Base-by-base conservation (phyloP, 495 filamentous ascomycete species). In the Haplographium delicatum region DNA sequence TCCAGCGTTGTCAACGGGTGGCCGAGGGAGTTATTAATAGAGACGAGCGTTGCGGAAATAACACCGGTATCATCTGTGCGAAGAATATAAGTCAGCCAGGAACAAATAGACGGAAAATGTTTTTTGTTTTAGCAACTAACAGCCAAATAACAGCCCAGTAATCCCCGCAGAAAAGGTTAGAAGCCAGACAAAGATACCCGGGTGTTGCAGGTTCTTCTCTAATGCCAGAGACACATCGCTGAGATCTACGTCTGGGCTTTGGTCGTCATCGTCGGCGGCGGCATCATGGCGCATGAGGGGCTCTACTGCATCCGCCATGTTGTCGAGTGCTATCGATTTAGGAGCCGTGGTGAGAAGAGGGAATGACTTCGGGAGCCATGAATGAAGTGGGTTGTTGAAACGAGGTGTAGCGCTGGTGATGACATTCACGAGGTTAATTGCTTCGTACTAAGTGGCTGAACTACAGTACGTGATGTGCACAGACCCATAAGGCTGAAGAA, bases 141-240 rank as follows among this genome's bases (percentile, higher is more conserved):
- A 96, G 51, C 90, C 90, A 68, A 96, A 96, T 1, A 96, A 65
- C 11, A 96, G 72, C 4, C 90, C 90, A 51, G 84, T 88, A 25
- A 96, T 86, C 4, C 87, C 88, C 7, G 90, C 89, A 19, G 84
- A 82, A 43, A 89, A 71, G 2, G 90, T 89, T 11, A 95, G 70
- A 2, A 80, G 65, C 85, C 87, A 93, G 49, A 94, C 69, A 39
- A 75, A 80, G 26, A 69, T 26, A 4, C 60, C 60, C 1, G 60
- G 60, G 13, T 57, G 37, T 22, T 33, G 22, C 7, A 62, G 53
- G 26, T 59, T 57, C 56, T 62, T 58, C 50, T 62, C 59, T 4
- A 58, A 47, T 2, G 58, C 35, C 5, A 58, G 51, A 24, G 54
- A 54, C 10, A 61, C 58, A 50, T 58, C 52, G 23, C 44, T 44